Conservation (phyloP, 164 flowering plant species). For the Umbilicus rupestris region DNA sequence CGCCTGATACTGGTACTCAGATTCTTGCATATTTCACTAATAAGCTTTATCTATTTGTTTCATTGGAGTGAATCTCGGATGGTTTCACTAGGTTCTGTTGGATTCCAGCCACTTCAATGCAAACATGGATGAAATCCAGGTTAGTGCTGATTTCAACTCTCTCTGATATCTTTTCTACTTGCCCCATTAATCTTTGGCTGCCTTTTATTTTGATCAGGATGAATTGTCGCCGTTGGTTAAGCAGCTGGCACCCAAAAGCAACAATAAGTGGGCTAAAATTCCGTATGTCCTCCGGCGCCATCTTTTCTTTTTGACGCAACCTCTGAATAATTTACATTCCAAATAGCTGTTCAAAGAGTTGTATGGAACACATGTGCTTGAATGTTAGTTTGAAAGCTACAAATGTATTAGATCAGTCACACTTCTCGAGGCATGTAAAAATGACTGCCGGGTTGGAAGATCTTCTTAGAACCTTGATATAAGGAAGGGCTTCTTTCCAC, state of each 20-base stretch:
- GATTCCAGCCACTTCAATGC: constrained; percentile 42
- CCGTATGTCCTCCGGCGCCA: constrained; percentile 38
- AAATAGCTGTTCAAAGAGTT: neutral
- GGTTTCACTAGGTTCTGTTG: constrained; percentile 47
- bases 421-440: neutral
- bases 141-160: constrained; percentile 12
- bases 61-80: constrained; percentile 2
- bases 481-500: too few relatives aligned
- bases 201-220: constrained; percentile 36
- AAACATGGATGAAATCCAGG: constrained; percentile 87
- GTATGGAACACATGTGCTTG: neutral
- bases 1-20: constrained; percentile 72
- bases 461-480: too few relatives aligned
- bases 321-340: neutral
- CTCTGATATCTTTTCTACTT: neutral
- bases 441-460: neutral
- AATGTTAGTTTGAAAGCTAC: neutral
- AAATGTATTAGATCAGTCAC: neutral
- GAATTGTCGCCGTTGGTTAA: constrained; percentile 83
- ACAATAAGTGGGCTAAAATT: constrained; percentile 46
- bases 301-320: neutral
- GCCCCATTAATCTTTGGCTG: neutral
- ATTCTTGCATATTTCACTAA: constrained; percentile 3
- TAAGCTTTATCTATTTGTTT: neutral
- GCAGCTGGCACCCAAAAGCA: constrained; percentile 50